Percentiles rank a stretch among this genome's conserved stretches.
These are phyloP conservation scores for Strobilomyces dryophilus DNA, from an alignment of 768 basidiomycete genomes.

Conservation along the genomic window DNA sequence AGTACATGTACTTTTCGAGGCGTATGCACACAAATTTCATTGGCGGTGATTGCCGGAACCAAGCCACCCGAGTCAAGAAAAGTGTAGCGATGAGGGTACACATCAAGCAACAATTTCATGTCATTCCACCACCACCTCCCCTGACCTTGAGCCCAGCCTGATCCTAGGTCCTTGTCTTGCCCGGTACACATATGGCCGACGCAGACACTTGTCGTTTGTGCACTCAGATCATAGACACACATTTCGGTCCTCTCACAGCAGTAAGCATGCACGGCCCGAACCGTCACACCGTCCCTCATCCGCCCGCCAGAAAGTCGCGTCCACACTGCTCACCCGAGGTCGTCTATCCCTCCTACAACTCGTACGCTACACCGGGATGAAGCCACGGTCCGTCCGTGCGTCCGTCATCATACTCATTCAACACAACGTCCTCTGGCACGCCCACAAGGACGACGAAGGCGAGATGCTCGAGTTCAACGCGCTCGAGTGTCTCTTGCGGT, in stretches of 20 bases:
- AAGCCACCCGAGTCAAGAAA: background rate
- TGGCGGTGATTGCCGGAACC: constrained; percentile 3
- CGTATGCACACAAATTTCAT: background rate
- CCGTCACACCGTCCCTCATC: background rate
- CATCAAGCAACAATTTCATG: constrained; percentile 7
- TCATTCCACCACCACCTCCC: background rate
- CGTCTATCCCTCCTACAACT: constrained; percentile 70
- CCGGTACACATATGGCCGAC: constrained; percentile 51
- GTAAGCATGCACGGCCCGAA: constrained; percentile 37
- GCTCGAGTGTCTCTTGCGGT: constrained; percentile 75
- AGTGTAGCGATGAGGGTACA: background rate
- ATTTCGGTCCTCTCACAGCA: constrained; percentile 63
- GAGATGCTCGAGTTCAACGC: constrained; percentile 80
- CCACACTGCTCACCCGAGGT: constrained; percentile 74
- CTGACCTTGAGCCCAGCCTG: background rate
- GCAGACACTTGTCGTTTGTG: constrained; percentile 58
- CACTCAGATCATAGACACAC: constrained; percentile 55
- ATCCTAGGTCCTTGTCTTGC: background rate
- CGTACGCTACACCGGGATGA: constrained; percentile 63
- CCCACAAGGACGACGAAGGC: constrained; percentile 62
- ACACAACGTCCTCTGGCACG: constrained; percentile 90
- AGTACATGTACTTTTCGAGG: constrained; percentile 8
- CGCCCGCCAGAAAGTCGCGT: constrained; percentile 59
- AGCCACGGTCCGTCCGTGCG: constrained; percentile 63
- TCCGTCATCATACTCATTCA: constrained; percentile 79